Conservation (phyloP, 2,329 filamentous ascomycete genomes). For the Epichloe sibirici region DNA sequence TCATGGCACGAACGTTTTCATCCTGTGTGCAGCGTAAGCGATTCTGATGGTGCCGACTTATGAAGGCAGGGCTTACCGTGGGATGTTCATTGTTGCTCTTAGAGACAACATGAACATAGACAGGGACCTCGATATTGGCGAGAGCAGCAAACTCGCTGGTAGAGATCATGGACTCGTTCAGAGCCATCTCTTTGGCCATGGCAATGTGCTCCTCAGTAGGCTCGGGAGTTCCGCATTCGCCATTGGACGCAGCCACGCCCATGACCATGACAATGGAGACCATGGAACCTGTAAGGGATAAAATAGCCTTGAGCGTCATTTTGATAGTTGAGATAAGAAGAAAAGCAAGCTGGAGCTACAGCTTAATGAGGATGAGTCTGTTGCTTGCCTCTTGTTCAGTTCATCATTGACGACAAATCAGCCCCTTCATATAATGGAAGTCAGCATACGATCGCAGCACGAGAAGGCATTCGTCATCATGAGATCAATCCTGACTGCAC, state of each 20-base stretch:
- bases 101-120: slow-evolving; percentile 1
- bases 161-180: not conserved
- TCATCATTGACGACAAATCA: not conserved
- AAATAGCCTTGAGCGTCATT: not conserved
- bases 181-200: not conserved
- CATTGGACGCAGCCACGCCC: not conserved
- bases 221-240: slow-evolving; percentile 1
- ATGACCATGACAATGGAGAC: not conserved
- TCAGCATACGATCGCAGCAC: not conserved
- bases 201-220: slow-evolving; percentile 1
- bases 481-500: not conserved
- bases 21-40: not conserved
- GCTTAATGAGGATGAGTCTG: not conserved
- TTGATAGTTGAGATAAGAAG: not conserved
- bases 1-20: not conserved
- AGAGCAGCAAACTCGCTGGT: not conserved
- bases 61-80: not conserved
- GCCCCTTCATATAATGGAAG: not conserved
- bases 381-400: not conserved
- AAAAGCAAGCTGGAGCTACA: not conserved
- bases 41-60: not conserved
- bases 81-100: not conserved
- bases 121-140: not conserved
- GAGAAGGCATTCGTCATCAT: not conserved
- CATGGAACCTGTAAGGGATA: not conserved